These are phyloP conservation scores for Leucosporidium creatinivorum DNA, from an alignment of 768 basidiomycete genomes.

Conservation along the genomic window DNA sequence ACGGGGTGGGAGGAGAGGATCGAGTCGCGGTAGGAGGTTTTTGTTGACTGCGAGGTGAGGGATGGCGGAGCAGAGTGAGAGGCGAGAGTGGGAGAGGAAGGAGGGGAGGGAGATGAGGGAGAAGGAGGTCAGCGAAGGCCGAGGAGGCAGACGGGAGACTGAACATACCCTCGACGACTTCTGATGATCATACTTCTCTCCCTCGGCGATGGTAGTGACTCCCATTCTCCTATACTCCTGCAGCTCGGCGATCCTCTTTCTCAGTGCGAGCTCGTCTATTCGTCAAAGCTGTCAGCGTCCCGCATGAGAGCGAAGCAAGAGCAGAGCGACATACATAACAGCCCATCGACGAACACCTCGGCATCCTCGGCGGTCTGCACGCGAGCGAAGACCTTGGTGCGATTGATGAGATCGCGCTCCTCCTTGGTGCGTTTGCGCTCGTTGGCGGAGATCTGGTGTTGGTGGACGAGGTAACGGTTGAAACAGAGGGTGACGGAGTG, in stretches of 20 bases:
- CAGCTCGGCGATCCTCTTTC: constrained; percentile 81
- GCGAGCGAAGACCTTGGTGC: constrained; percentile 81
- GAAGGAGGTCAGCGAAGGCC: not conserved
- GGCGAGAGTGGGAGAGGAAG: not conserved
- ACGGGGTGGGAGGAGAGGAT: not conserved
- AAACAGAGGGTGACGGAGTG: not conserved
- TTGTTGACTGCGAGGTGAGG: not conserved
- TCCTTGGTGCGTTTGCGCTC: constrained; percentile 88
- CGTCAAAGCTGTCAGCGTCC: no score
- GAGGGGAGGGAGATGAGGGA: not conserved
- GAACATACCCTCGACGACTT: constrained; percentile 63
- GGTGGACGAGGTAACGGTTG: not conserved
- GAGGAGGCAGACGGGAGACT: no score
- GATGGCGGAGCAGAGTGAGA: not conserved
- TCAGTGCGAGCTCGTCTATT: constrained; percentile 74
- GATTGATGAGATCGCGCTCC: constrained; percentile 80
- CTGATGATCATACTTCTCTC: constrained; percentile 79
- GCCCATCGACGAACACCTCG: constrained; percentile 76
- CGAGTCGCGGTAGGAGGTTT: constrained; percentile 5
- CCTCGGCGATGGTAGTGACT: constrained; percentile 72
- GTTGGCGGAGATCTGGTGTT: constrained; percentile 69
- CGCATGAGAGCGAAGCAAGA: no score
- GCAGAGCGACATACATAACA: constrained; percentile 61
- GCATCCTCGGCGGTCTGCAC: constrained; percentile 87
- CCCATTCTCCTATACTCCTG: constrained; percentile 85